These are phyloP conservation scores for Colletotrichum tofieldiae DNA, from an alignment of 2,329 filamentous ascomycete genomes.

Conservation along the genomic window DNA sequence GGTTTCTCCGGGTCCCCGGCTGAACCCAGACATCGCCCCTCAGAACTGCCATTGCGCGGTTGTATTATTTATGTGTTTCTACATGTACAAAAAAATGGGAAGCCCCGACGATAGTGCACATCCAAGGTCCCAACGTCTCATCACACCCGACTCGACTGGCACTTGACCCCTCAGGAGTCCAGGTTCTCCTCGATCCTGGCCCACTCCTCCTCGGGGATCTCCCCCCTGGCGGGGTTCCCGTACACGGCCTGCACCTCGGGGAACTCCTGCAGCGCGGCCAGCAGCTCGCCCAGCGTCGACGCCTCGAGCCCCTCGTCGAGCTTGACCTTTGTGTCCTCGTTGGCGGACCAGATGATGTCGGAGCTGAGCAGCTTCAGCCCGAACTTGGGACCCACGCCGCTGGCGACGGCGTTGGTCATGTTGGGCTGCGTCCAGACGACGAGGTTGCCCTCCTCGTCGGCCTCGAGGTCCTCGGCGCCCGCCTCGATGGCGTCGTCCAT, in stretches of 20 bases:
- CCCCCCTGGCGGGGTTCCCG: conserved; percentile 74
- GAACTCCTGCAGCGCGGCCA: conserved; percentile 75
- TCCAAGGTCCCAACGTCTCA: neutral
- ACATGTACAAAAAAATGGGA: conserved; percentile 32
- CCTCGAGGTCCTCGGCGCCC: conserved; percentile 81
- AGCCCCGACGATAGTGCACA: neutral
- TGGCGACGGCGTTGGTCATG: conserved; percentile 40
- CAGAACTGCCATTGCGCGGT: conserved; percentile 26
- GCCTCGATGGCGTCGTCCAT: conserved; percentile 89
- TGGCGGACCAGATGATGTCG: conserved; percentile 89
- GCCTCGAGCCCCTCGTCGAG: conserved; percentile 72
- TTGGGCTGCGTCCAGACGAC: conserved; percentile 44
- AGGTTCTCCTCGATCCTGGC: conserved; percentile 67
- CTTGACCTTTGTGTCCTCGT: conserved; percentile 81
- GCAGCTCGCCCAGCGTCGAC: conserved; percentile 71
- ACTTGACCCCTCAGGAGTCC: conserved; percentile 17
- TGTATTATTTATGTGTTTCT: conserved; percentile 35
- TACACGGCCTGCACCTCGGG: conserved; percentile 85
- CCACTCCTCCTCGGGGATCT: conserved; percentile 69
- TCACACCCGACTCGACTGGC: neutral
- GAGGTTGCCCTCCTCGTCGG: conserved; percentile 42
- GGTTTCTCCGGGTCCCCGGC: conserved; percentile 9
- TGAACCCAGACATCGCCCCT: conserved; percentile 34
- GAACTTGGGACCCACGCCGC: conserved; percentile 59
- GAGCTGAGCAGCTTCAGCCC: conserved; percentile 79